Evolutionary conservation across 1,139 yeast species (phyloP), one percentile per base, ranked within the genome.

Genomic region (Meyerozyma smithsonii): DNA sequence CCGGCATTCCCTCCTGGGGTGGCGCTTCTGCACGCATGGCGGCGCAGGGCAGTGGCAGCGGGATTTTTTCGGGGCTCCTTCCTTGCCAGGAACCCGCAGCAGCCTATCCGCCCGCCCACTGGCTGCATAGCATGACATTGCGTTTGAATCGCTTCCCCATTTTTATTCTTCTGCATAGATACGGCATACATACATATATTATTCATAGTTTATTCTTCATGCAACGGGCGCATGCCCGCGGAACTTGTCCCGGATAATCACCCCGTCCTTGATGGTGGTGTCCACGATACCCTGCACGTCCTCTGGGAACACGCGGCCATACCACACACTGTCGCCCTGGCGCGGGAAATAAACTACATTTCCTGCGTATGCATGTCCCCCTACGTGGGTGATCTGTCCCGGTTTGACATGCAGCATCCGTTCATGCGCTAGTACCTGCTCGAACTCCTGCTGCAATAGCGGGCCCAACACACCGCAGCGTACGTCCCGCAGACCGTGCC

Each of bases 351-450:
- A 74, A 2, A 84, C 61, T 14, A 84, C 78, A 53, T 84, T 84
- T 0, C 92, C 94, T 2, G 94, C 92, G 55, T 79, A 84, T 1
- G 71, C 84, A 54, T 84, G 94, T 0, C 94, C 94, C 0, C 92
- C 90, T 34, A 84, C 65, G 55, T 84, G 94, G 8, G 86, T 77
- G 1, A 82, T 66, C 14, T 72, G 54, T 0, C 86, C 86, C 15
- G 81, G 69, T n/a, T 66, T 62, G 2, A 70, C 56, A 30, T 59
- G 51, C 1, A 42, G 35, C 12, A 57, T 40, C 8, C 56, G 50
- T 35, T 69, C 62, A 1, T 46, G 36, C 8, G 49, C 44, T n/a
- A 79, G 49, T 1, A 74, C 79, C 32, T 47, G 49, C 14, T 56
- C 53, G 42, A 84, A 77, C 54, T 84, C 89, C 4, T 62, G 50